Base-by-base conservation (phyloP, 2,329 filamentous ascomycete species). In the Sclerotinia trifoliorum region DNA sequence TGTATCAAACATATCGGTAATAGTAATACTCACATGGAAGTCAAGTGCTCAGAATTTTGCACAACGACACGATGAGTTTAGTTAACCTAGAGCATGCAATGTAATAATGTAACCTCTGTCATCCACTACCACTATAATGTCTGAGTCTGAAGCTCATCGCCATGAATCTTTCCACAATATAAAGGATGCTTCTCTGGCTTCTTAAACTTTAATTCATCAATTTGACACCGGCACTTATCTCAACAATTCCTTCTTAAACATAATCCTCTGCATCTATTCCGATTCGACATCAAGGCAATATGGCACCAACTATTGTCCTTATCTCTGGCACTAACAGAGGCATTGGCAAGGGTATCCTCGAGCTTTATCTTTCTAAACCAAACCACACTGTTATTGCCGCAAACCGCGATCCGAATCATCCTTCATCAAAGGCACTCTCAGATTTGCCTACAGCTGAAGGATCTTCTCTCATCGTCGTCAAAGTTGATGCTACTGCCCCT, bases 381-480 rank as follows among this genome's bases (percentile, higher is more conserved):
- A 74, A 78, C 60, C 77, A 76, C 35, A 80, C 74, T 44, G 77
- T 82, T 56, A 77, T 82, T 26, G 80, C 79, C 29, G 78, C 77
- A 10, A 77, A 80, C 46, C 79, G 79, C 21, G 74, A 80, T 42
- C 56, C 66, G 10, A 13, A 65, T 17, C 32, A 39, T 39, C 60
- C 74, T 7, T 72, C 74, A 29, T 73, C 76, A 1, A 68, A 76
- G 10, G 72, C 75, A 3, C 75, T 81, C 5, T 55, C 71, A 6
- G 58, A 68, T 3, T 63, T 78, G 5, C 70, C 74, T 6, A 49
- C 68, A 13, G 71, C 64, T 5, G 39, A 49, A 49, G 69, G 60
- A 32, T 81, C 77, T 57, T 73, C 69, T 1, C 72, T 85, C 35
- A 74, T 83, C 44, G 68, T 83, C 24, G 74, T 82, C 42, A 80